Percentiles rank a stretch among this genome's conserved stretches.
Evolutionary conservation across 2,329 filamentous ascomycete genomes (phyloP).

Genomic region (Talaromyces funiculosus): DNA sequence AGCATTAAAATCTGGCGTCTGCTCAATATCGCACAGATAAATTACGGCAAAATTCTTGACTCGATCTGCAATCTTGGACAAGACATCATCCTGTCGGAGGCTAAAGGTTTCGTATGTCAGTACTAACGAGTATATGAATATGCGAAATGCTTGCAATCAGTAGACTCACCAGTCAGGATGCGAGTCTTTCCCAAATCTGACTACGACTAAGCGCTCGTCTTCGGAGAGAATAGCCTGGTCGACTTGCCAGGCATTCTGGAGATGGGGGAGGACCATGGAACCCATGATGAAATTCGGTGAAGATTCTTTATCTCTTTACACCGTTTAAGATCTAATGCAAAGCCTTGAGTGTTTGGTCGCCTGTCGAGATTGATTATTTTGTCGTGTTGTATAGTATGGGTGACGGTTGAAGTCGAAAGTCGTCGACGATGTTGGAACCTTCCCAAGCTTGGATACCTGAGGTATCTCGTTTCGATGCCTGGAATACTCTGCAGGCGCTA

Average conservation of each 20-base stretch:
- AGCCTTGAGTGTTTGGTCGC: not conserved
- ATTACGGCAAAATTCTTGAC: slow-evolving; percentile 71
- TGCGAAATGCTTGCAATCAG: not conserved
- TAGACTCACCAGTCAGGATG: slow-evolving; percentile 60
- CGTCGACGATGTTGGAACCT: slow-evolving; percentile 1
- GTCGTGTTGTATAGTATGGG: not conserved
- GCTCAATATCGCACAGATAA: slow-evolving; percentile 88
- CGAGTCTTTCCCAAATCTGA: slow-evolving; percentile 84
- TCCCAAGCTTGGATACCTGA: slow-evolving; percentile 3
- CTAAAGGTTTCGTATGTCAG: slow-evolving; percentile 17
- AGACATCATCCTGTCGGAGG: slow-evolving; percentile 83
- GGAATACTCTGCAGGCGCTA: not conserved
- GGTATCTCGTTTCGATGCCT: not conserved
- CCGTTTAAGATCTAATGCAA: not conserved
- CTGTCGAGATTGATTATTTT: not conserved
- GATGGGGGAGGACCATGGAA: slow-evolving; percentile 86
- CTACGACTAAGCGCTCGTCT: slow-evolving; percentile 75
- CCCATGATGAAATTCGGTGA: slow-evolving; percentile 54
- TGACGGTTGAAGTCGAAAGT: not conserved
- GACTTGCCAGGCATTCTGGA: slow-evolving; percentile 92
- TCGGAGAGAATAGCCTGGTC: slow-evolving; percentile 91
- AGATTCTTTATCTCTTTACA: too few relatives aligned
- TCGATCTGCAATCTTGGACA: slow-evolving; percentile 87
- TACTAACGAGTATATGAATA: not conserved
- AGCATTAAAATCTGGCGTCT: slow-evolving; percentile 86